A percentile compares a stretch with the other conserved stretches of the same genome.
These are phyloP conservation scores for Wallemia mellicola DNA, from an alignment of 1,284 basidiomycete species.

Conservation along the genomic window DNA sequence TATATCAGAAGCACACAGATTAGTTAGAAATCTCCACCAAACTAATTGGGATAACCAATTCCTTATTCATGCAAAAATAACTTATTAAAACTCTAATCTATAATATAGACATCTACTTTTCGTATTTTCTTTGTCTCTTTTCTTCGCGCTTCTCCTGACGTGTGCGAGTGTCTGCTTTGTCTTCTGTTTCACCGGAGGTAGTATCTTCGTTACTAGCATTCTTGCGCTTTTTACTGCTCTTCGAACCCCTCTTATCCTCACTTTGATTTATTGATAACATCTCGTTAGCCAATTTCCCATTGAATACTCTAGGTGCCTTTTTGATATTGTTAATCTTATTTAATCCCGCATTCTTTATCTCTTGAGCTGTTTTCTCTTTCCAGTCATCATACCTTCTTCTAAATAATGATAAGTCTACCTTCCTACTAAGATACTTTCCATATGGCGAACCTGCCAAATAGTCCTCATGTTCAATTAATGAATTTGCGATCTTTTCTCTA, in stretches of 20 bases:
- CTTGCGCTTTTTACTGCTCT: background rate
- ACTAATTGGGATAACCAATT: background rate
- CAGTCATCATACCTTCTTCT: conserved; percentile 51
- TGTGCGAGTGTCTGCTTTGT: background rate
- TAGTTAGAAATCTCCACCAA: background rate
- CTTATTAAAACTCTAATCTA: background rate
- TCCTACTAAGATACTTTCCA: conserved; percentile 55
- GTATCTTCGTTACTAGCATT: background rate
- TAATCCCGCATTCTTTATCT: background rate
- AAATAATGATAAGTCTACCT: conserved; percentile 45
- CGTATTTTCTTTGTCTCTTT: background rate
- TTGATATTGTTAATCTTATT: background rate
- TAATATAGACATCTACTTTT: background rate
- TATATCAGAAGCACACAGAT: background rate
- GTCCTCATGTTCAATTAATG: conserved; percentile 36
- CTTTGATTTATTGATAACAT: background rate
- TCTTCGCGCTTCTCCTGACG: background rate
- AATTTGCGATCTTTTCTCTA: conserved; percentile 71
- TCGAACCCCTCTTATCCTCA: background rate
- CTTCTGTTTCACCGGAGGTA: background rate
- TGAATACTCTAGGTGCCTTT: background rate
- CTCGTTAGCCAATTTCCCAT: background rate
- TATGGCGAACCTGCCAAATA: conserved; percentile 41
- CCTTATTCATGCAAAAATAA: background rate
- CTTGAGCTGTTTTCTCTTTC: conserved; percentile 20